Base-by-base conservation (phyloP, 2,329 filamentous ascomycete species). In the Aspergillus jensenii region DNA sequence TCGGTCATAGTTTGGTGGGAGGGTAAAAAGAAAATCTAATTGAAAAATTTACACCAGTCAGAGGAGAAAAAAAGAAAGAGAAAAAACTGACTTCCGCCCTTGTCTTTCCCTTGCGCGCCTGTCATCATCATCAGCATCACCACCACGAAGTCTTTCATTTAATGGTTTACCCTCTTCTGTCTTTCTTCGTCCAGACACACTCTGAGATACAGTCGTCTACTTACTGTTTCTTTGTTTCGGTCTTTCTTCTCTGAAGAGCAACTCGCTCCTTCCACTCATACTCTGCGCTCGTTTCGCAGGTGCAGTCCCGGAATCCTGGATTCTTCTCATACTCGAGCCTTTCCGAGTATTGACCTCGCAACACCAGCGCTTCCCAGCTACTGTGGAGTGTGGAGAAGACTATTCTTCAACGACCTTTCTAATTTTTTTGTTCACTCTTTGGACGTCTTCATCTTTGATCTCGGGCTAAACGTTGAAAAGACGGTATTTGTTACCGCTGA, bases 1-100 rank as follows among this genome's bases (percentile, higher is more conserved):
- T 46, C 23, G 23, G 44, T 46, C 44, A 46, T 31, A 23, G n/a
- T 43, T 19, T 43, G 19, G 17, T 15, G 9, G 9, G 17, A 40
- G 9, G 19, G 19, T 43, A 48, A 19, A 35, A 46, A n/a, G n/a
- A 44, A n/a, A 46, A 35, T 7, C 17, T 40, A 43, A n/a, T 8
- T 25, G 31, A 37, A 35, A 44, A 11, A 37, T 35, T 37, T 31
- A 31, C 9, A 31, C 9, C 27, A 4, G 8, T 31, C 27, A 52
- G 48, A 43, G 21, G n/a, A 51, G 48, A 3, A 59, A 56, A 56
- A 44, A 47, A 48, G 15, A 45, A 56, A 52, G 12, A 25, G 45
- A 58, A 31, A 14, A 15, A 23, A n/a, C 23, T 52, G 25, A 31
- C 39, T 43, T 48, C 44, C 19, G 21, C 35, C 25, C 54, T 49